Evolutionary conservation across 1,284 basidiomycete species (phyloP), one percentile per base, ranked within the genome.

Genomic region (Cutaneotrichosporon spelunceum): DNA sequence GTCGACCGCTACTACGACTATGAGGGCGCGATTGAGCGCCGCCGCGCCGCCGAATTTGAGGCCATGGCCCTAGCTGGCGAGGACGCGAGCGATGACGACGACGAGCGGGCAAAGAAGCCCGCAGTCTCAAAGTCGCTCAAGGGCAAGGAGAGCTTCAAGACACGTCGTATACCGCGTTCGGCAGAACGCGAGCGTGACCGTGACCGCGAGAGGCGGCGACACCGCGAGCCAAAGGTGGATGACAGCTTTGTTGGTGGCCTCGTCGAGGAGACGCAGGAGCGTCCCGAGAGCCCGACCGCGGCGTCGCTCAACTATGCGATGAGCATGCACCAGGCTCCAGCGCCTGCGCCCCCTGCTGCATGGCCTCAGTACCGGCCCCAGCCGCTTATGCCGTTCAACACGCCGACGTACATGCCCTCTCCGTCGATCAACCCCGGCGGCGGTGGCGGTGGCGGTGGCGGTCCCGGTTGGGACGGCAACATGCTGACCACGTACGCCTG

Each of bases 1-100:
- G 67, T 79, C 44, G 76, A 79, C 50, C 65, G 74, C 30, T 79
- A 79, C 66, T 69, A 73, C 60, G 75, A 79, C 68, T 79, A 79
- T 59, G 74, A 78, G 58, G 78, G 78, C 16, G 68, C 72, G 56
- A 77, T 79, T 39, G 78, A 79, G 64, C 70, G 78, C 4, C 67
- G 77, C n/a, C 73, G 77, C 27, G 76, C 69, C 2, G 70, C 72
- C 21, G 78, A 79, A 53, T 79, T 79, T 55, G 76, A 75, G 34
- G 77, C 76, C 9, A 71, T 74, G 72, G 72, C 72, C 7, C 60
- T 67, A 26, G 73, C 72, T 1, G 76, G 69, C 23, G 74, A 76
- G 45, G 74, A 77, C 56, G 72, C 72, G 29, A 70, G 72, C 29
- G 76, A 76, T n/a, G 74, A 78, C 13, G 75, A 76, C 8, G 76